Base-by-base conservation (phyloP, 2,329 filamentous ascomycete genomes). In the Scedosporium dehoogii region DNA sequence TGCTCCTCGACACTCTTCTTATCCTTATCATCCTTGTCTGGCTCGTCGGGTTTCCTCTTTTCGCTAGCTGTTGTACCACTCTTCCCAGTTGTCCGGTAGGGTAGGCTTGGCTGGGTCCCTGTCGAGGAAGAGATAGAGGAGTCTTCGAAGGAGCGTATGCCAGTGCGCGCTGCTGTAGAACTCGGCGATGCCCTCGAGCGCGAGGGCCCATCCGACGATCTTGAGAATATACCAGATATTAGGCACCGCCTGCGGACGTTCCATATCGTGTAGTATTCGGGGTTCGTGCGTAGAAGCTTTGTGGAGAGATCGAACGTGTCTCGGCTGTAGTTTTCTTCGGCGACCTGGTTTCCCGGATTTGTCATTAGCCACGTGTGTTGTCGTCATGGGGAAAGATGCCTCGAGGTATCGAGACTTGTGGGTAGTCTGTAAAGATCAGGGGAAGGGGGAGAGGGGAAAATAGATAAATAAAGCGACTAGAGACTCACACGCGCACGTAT, bases 241-340 rank as follows among this genome's bases (percentile, higher is more conserved):
- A 87, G 79, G 75, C 84, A 87, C 70, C 83, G 83, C 69, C 94
- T 88, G 71, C 94, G 88, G 77, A 88, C 84, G 80, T 96, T 96
- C 91, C 91, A 96, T 81, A 91, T 83, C 63, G 91, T 93, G 77
- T 94, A 94, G 79, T 92, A 92, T 74, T 96, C 91, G 27, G 91
- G 91, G 73, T 96, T 96, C 69, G 87, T 82, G 57, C 81, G 82
- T 61, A 93, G 81, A 55, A 94, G 82, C 67, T 84, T 85, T n/a
- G 88, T 86, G 41, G 88, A 89, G 62, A 89, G 81, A 65, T 83
- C 76, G 68, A 92, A 84, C 48, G 85, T 82, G 62, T 85, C 79
- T 62, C 77, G 68, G 51, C 79, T 80, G 72, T 79, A 81, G 67
- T 81, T 75, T 64, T 71, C 72, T 59, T 78, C 72, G 2, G 73